Evolutionary conservation across 768 basidiomycete species (phyloP), one percentile per base, ranked within the genome.

Genomic region (Phanerodontia chrysosporium): DNA sequence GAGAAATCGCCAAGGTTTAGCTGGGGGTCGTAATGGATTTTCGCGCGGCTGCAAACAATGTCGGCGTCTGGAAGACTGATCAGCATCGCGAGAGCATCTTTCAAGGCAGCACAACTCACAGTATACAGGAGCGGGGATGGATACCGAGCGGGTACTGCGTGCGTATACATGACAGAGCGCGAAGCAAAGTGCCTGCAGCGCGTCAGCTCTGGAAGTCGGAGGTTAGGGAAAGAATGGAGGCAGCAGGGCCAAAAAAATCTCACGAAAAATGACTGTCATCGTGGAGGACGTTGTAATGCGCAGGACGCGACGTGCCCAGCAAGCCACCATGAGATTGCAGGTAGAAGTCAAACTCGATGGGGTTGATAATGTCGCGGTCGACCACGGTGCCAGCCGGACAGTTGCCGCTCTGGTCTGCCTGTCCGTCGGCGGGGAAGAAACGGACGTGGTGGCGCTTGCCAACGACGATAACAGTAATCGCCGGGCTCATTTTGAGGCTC

Each of bases 141-240:
- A 91, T 1, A 91, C 90, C 0, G 89, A 88, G 24, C 90, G 84
- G 2, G 89, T 91, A 10, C 89, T 83, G 2, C 90, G 81, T 1
- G 90, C 88, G 62, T 90, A 93, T 0, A 90, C 84, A 49, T 94
- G 89, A 65, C 89, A 90, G 0, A 94, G 75, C 0, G 89, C 85
- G 54, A 88, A 92, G 0, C 90, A 85, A 2, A 86, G 69, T 0
- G 80, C 78, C 64, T 93, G 92, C 44, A 93, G 71, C 16, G 82
- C 80, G 65, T 90, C 86, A 16, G 86, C 77, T 27, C 85, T 88
- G 58, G n/a, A n/a, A 10, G 54, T 39, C 35, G 27, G 13, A 18
- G 28, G 1, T 28, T 9, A 49, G 27, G 8, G 12, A 29, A 9
- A 36, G 7, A 12, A 39, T 22, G 14, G 25, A 9, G n/a, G 12